Conservation (phyloP, 306 rosid species). For the Quercus rubra region DNA sequence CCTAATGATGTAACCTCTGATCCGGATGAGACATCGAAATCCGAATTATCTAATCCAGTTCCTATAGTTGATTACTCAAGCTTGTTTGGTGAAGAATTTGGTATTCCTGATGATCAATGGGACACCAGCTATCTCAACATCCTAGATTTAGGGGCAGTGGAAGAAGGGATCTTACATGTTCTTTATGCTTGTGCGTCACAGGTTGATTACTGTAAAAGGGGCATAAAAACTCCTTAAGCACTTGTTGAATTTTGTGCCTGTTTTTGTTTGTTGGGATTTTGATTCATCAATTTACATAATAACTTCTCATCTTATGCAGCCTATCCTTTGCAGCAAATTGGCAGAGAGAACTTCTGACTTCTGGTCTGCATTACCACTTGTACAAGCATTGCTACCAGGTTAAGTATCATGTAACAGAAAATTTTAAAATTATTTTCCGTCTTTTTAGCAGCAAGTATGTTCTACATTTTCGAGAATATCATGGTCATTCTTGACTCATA, state of each 20-base stretch:
- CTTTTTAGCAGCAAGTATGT: neutral
- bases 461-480: neutral
- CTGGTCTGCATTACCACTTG: constrained; percentile 75
- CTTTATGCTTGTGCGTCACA: constrained; percentile 91
- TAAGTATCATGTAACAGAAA: constrained; percentile 21
- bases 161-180: constrained; percentile 86
- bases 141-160: constrained; percentile 79
- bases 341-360: constrained; percentile 73
- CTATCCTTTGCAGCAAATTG: constrained; percentile 79
- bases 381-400: constrained; percentile 95
- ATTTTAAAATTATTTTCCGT: neutral
- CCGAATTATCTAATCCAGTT: constrained; percentile 42
- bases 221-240: constrained; percentile 10
- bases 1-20: constrained; percentile 43
- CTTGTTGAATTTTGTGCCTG: constrained; percentile 6
- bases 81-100: constrained; percentile 84
- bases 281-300: constrained; percentile 30
- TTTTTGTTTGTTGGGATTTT: neutral
- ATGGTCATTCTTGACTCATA: neutral
- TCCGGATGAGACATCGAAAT: constrained; percentile 49
- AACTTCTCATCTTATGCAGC: constrained; percentile 53
- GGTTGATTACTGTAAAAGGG: constrained; percentile 48
- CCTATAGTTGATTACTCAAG: constrained; percentile 66
- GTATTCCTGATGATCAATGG: constrained; percentile 67
- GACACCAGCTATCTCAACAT: constrained; percentile 69